A percentile compares a stretch with the other conserved stretches of the same genome.
Evolutionary conservation across 106 monocot species (phyloP).

Genomic region (Triglochin maritima): DNA sequence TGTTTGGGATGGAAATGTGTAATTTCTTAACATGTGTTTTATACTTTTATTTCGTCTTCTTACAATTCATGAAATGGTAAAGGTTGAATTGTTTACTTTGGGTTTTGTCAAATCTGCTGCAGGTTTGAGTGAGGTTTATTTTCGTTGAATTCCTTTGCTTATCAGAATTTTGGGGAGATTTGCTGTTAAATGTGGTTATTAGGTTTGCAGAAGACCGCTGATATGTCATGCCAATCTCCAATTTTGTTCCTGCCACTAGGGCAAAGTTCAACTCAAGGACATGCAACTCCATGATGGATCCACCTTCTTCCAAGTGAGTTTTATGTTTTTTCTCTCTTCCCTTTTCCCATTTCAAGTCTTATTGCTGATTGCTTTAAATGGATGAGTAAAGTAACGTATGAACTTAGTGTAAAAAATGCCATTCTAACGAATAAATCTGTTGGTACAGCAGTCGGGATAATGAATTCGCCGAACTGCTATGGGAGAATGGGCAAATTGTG

Average conservation of each 20-base stretch:
- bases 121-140: too few species aligned
- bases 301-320: slow-evolving; percentile 4
- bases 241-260: slow-evolving; percentile 1
- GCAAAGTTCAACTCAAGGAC: slow-evolving; percentile 5
- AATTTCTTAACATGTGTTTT: too few species aligned
- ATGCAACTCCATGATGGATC: neutral
- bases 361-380: too few species aligned
- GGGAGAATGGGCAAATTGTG: slow-evolving; percentile 52
- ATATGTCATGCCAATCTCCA: slow-evolving; percentile 1
- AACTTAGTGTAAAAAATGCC: too few species aligned
- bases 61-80: neutral
- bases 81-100: neutral
- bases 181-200: too few species aligned
- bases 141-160: too few species aligned
- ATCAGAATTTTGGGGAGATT: too few species aligned
- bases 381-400: too few species aligned
- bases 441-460: slow-evolving; percentile 3
- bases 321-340: neutral
- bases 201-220: neutral
- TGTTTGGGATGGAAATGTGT: neutral
- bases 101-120: neutral
- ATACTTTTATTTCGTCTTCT: too few species aligned
- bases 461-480: slow-evolving; percentile 38
- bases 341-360: too few species aligned
- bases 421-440: too few species aligned